phyloP scores from a whole-genome alignment of 176 grass and related monocot species.

The Microstegium vimineum region DNA sequence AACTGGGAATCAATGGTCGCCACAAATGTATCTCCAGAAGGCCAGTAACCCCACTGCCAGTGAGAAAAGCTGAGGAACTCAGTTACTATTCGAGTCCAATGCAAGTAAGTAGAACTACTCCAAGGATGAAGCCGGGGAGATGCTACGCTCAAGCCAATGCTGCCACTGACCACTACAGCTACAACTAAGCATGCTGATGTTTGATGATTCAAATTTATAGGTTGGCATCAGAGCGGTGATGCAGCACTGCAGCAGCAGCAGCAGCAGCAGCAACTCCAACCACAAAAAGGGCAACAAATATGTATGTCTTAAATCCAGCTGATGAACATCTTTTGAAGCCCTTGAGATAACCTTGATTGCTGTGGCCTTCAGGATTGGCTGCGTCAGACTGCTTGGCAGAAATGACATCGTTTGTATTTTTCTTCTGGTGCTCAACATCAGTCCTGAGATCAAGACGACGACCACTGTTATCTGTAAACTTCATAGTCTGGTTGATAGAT shows the following conservation, averaged over 20 bases:
- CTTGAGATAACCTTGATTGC: slow-evolving; percentile 21
- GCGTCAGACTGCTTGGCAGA: slow-evolving; percentile 21
- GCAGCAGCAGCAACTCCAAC: slow-evolving; percentile 38
- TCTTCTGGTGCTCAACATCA: slow-evolving; percentile 25
- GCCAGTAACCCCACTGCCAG: background rate
- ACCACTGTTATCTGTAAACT: slow-evolving; percentile 35
- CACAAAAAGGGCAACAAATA: slow-evolving; percentile 33
- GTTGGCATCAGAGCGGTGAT: background rate
- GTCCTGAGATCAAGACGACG: slow-evolving; percentile 35
- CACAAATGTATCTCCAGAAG: background rate
- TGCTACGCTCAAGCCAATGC: background rate
- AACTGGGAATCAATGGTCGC: background rate
- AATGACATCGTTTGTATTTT: slow-evolving; percentile 17
- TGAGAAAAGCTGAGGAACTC: background rate
- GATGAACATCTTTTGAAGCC: slow-evolving; percentile 21
- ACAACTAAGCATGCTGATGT: slow-evolving; percentile 9
- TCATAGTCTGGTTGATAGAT: slow-evolving; percentile 53
- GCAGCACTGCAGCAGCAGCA: slow-evolving; percentile 33
- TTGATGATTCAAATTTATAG: slow-evolving; percentile 7
- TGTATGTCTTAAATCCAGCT: slow-evolving; percentile 15
- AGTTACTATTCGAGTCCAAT: background rate
- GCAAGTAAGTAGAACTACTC: background rate
- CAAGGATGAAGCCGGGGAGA: background rate
- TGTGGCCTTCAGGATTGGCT: background rate
- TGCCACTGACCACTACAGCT: background rate